Evolutionary conservation across 1,284 basidiomycete genomes (phyloP), one percentile per base, ranked within the genome.

Genomic region (Ceratorhiza oryzae-sativae): DNA sequence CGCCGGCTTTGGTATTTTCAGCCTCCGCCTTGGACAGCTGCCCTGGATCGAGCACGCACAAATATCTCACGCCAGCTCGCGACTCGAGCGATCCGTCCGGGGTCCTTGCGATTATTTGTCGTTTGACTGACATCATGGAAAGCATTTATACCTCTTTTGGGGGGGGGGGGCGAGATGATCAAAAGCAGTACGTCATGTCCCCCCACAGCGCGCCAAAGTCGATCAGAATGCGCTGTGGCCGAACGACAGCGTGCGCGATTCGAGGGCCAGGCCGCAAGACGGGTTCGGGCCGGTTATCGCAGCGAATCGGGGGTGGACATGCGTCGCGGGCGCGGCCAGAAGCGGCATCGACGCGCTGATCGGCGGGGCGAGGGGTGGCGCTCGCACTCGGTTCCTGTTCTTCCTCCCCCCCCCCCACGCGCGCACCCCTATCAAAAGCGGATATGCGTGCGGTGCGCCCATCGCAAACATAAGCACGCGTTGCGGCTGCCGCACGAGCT

Each of bases 251-350:
- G 42, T 45, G 20, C 4, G 8, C 48, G n/a, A n/a, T n/a, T n/a
- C n/a, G n/a, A 27, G 6, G 48, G 48, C 48, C n/a, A 18, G 18
- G 23, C 20, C 48, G 48, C 8, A 8, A 49, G 48, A 23, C 48
- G 48, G 48, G 48, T 27, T 25, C 48, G 48, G 48, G 20, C 48
- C 48, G 48, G 48, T 49, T 49, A 49, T 49, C 48, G 48, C 20
- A 4, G 4, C 6, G 10, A 18, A 27, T 25, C 27, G 20, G 48
- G 48, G 48, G 48, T 49, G 48, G 48, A 23, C 48, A 49, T 49
- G 48, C 48, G 48, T 23, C 48, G 48, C 20, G 48, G 20, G 48
- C 23, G 48, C 48, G 48, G 48, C 48, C 48, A 49, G 27, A 49
- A 49, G 48, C 48, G 15, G 48, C 23, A 23, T 9, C n/a, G 42